These are phyloP conservation scores for Kingdonia uniflora DNA, from an alignment of 164 flowering plant species.

Conservation along the genomic window DNA sequence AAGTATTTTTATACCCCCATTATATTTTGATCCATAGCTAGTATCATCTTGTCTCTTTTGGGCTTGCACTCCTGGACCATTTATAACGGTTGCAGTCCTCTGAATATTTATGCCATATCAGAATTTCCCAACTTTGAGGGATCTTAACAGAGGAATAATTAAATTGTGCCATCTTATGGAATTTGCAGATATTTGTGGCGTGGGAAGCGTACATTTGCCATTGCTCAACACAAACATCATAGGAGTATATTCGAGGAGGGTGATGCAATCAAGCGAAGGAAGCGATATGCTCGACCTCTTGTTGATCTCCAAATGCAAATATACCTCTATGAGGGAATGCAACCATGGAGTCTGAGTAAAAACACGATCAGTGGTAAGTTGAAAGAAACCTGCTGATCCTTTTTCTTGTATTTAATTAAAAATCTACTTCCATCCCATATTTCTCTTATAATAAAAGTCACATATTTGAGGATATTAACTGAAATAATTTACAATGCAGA, in stretches of 20 bases:
- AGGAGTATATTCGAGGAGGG: constrained; percentile 91
- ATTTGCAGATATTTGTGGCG: constrained; percentile 88
- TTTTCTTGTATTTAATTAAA: neutral
- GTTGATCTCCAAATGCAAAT: constrained; percentile 92
- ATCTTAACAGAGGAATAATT: too few species aligned
- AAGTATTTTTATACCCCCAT: too few species aligned
- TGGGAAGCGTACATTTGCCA: constrained; percentile 88
- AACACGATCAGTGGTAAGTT: constrained; percentile 70
- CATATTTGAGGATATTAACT: too few species aligned
- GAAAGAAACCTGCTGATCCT: neutral
- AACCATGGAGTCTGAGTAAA: constrained; percentile 68
- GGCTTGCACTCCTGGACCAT: too few species aligned
- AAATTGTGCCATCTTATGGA: too few species aligned
- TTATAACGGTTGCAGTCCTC: too few species aligned
- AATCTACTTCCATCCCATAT: too few species aligned
- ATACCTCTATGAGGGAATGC: constrained; percentile 81
- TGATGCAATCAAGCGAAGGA: constrained; percentile 91
- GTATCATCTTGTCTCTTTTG: too few species aligned
- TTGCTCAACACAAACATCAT: constrained; percentile 94
- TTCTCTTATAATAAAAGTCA: neutral
- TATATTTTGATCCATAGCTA: too few species aligned
- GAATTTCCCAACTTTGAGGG: too few species aligned
- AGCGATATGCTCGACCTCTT: constrained; percentile 94
- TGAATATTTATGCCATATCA: too few species aligned
- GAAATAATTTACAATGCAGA: constrained; percentile 33